Percentiles rank a stretch among this genome's conserved stretches.
Conservation (phyloP, 805 yeast genomes). For the Lipomyces mesembrius region DNA sequence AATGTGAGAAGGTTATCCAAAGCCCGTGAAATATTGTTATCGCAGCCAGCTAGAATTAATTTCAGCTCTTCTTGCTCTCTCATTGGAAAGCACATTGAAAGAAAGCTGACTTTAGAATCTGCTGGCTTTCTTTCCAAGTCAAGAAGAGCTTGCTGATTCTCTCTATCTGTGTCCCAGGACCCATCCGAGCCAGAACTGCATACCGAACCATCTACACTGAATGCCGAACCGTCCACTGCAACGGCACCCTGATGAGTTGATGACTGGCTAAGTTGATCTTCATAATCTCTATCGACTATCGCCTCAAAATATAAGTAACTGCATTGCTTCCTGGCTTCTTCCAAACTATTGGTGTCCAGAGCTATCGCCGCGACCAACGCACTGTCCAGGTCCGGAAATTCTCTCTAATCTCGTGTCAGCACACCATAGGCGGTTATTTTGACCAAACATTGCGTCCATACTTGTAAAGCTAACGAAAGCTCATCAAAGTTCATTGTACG, state of each 20-base stretch:
- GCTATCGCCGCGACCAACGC: constrained; percentile 30
- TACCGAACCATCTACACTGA: neutral
- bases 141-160: neutral
- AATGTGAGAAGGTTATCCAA: constrained; percentile 20
- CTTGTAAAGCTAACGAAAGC: constrained; percentile 10
- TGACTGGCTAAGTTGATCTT: neutral
- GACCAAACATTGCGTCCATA: neutral
- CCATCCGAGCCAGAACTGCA: neutral
- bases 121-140: neutral
- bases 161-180: neutral
- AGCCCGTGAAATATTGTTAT: constrained; percentile 8
- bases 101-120: constrained; percentile 5
- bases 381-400: constrained; percentile 28
- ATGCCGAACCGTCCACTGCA: neutral
- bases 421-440: constrained; percentile 1
- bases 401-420: constrained; percentile 2
- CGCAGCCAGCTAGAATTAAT: constrained; percentile 4
- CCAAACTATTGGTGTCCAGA: constrained; percentile 10
- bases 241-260: neutral
- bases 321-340: constrained; percentile 20
- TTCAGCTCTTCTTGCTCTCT: neutral
- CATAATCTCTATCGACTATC: constrained; percentile 15
- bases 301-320: constrained; percentile 14
- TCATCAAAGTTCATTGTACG: constrained; percentile 4
- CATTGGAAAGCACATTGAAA: constrained; percentile 17